Conservation (phyloP, 768 basidiomycete genomes). For the Candolleomyces aberdarensis region DNA sequence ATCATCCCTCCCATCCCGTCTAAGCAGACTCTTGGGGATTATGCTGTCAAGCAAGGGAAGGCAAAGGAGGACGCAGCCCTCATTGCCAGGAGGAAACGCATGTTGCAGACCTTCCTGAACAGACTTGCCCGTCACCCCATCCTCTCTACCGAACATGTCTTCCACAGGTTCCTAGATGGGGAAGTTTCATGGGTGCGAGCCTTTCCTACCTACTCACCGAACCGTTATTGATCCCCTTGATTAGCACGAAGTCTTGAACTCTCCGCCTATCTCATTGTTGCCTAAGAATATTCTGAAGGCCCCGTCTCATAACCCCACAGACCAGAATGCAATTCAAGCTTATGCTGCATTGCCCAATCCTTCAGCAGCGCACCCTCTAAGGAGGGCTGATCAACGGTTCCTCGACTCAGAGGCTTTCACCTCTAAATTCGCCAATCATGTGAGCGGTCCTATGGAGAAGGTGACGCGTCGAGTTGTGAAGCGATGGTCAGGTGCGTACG, state of each 20-base stretch:
- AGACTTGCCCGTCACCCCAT: slow-evolving; percentile 90
- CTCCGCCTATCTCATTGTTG: slow-evolving; percentile 84
- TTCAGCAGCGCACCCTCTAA: slow-evolving; percentile 82
- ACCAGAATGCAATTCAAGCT: slow-evolving; percentile 64
- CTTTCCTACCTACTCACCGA: slow-evolving; percentile 5
- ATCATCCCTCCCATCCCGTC: slow-evolving; percentile 98
- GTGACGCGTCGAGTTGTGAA: slow-evolving; percentile 90
- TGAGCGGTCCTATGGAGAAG: slow-evolving; percentile 93
- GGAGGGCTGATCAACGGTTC: slow-evolving; percentile 92
- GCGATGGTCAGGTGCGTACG: slow-evolving; percentile 81
- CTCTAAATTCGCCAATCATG: slow-evolving; percentile 89
- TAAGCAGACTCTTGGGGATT: slow-evolving; percentile 93
- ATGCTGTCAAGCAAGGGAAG: slow-evolving; percentile 94
- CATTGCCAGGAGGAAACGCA: slow-evolving; percentile 88
- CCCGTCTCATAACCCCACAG: slow-evolving; percentile 91
- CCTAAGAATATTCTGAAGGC: slow-evolving; percentile 97
- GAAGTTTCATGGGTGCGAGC: slow-evolving; percentile 89
- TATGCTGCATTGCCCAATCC: slow-evolving; percentile 89
- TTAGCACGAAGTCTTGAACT: slow-evolving; percentile 89
- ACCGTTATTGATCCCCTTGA: neutral
- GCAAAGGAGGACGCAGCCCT: slow-evolving; percentile 94
- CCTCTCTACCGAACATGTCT: slow-evolving; percentile 91
- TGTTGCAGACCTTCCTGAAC: slow-evolving; percentile 94
- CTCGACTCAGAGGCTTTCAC: slow-evolving; percentile 96
- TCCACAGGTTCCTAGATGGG: slow-evolving; percentile 93